phyloP scores from a whole-genome alignment of 495 filamentous ascomycete species.

The Diplogelasinospora grovesii region DNA sequence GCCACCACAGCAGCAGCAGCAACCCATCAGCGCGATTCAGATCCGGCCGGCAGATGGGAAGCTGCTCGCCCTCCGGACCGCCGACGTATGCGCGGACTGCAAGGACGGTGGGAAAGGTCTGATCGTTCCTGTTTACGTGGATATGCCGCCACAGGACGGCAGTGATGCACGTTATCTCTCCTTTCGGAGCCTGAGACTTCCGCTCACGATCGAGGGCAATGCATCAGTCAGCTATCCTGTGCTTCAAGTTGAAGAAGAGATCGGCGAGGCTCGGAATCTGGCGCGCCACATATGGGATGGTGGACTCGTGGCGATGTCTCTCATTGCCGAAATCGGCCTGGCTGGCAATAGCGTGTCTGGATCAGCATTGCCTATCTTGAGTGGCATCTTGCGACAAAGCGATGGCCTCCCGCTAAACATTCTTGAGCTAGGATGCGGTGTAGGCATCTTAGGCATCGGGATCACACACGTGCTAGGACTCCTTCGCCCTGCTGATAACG shows the following conservation, averaged over 20 bases:
- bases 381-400: conserved; percentile 10
- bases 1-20: conserved; percentile 10
- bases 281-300: conserved; percentile 88
- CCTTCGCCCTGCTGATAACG: conserved; percentile 6
- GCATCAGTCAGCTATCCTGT: conserved; percentile 4
- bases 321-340: conserved; percentile 30
- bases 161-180: conserved; percentile 19
- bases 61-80: conserved; percentile 22
- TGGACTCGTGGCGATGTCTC: conserved; percentile 32
- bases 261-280: conserved; percentile 92
- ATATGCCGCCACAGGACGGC: conserved; percentile 15
- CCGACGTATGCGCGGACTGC: conserved; percentile 21
- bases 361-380: conserved; percentile 8
- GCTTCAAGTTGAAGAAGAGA: conserved; percentile 70
- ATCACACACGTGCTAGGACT: conserved; percentile 54
- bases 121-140: conserved; percentile 32
- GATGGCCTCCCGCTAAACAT: conserved; percentile 40
- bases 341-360: neutral
- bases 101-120: conserved; percentile 19
- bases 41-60: conserved; percentile 29
- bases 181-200: conserved; percentile 30
- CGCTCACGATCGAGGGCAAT: conserved; percentile 19
- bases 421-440: conserved; percentile 78
- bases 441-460: conserved; percentile 75
- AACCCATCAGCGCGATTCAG: conserved; percentile 25